Base-by-base conservation (phyloP, 2,329 filamentous ascomycete genomes). In the Clarireedia paspali region DNA sequence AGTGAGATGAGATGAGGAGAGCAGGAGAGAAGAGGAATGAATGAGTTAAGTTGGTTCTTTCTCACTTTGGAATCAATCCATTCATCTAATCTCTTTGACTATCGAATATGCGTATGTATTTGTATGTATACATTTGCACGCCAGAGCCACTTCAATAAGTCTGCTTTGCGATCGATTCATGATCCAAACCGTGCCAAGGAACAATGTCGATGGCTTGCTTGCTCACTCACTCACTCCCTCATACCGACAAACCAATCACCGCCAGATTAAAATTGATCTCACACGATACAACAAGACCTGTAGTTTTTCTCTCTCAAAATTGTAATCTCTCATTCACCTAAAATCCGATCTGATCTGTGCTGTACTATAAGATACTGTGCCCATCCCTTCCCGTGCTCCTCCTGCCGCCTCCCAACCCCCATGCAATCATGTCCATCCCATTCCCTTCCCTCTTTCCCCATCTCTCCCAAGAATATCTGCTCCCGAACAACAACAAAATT, bases 241-340 rank as follows among this genome's bases (percentile, higher is more conserved):
- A 20, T 20, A 20, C 20, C 20, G 20, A 20, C 20, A 20, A 20
- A 20, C 20, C 20, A 20, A 20, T 20, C 20, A 20, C 20, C 20
- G 20, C 20, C 38, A 14, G 6, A 27, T 6, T 27, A 27, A 7
- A 27, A 27, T 7, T 7, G 5, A 27, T 6, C 26, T 6, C 26
- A 5, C 26, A 30, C 27, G 7, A 9, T 10, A 9, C 27, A 30
- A 30, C 50, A 46, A 36, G n/a, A 4, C 12, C 30, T 47, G 24
- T 26, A 23, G 39, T 34, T 51, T 34, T 45, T 15, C 38, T 54
- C 48, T 54, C 23, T 47, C 51, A 54, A 54, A 54, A 48, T 54
- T 34, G 48, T 54, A 48, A 30, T 30, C 27, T 30, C 27, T 10
- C 27, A 30, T 30, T 30, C 27, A 30, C 27, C 27, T 30, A 30